phyloP scores from a whole-genome alignment of 2,329 filamentous ascomycete genomes.

The Venturia nashicola region DNA sequence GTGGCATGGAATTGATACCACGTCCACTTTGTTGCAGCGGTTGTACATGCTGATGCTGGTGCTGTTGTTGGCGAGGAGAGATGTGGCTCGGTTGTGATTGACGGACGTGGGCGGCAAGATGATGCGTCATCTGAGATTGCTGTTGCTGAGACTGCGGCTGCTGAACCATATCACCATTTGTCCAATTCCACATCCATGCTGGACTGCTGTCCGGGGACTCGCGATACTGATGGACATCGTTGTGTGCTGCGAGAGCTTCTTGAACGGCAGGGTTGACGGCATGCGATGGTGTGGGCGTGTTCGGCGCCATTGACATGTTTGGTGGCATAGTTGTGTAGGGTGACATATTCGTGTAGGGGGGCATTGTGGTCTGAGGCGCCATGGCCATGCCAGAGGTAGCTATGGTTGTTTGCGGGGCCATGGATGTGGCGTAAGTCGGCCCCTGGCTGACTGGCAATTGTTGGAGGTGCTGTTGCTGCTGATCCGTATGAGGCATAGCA shows the following conservation, averaged over 20 bases:
- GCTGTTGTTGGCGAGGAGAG: background rate
- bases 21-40: background rate
- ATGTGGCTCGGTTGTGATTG: background rate
- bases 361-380: background rate
- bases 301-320: background rate
- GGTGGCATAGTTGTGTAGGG: background rate
- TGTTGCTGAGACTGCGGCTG: background rate
- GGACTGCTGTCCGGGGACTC: background rate
- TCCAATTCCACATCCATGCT: conserved; percentile 1
- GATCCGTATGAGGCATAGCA: background rate
- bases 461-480: background rate
- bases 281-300: background rate
- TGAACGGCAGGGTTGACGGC: background rate
- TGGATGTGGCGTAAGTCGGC: background rate
- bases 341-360: background rate
- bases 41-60: background rate
- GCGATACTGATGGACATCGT: background rate
- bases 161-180: background rate
- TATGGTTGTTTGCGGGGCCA: background rate
- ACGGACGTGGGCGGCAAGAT: background rate
- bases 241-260: background rate
- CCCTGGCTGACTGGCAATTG: background rate
- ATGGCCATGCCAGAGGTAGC: background rate
- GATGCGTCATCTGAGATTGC: background rate
- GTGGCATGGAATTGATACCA: background rate